These are phyloP conservation scores for Camellia sinensis DNA, from an alignment of 148 eudicot species.

Conservation along the genomic window DNA sequence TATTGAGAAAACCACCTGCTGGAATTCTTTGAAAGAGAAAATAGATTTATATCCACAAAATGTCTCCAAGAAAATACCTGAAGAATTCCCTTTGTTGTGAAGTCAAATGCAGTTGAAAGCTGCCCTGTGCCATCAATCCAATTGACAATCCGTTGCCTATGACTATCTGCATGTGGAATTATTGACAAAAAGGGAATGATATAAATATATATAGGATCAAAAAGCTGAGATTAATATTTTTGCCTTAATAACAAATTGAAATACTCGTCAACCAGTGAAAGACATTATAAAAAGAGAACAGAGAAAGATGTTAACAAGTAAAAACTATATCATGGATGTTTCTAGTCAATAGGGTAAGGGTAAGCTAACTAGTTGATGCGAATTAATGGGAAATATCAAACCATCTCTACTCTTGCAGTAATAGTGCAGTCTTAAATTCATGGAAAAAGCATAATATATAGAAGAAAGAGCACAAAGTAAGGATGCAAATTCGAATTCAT, in stretches of 20 bases:
- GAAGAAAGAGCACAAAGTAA: background rate
- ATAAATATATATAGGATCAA: background rate
- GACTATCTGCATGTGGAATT: conserved; percentile 61
- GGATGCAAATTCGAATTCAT: background rate
- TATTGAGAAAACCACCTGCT: background rate
- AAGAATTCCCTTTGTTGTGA: conserved; percentile 93
- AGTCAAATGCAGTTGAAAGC: conserved; percentile 82
- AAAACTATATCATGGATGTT: background rate
- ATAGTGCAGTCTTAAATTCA: background rate
- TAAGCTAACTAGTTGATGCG: too few species aligned
- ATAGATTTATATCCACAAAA: background rate
- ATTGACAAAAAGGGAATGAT: background rate
- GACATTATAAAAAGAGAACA: background rate
- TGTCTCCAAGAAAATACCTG: conserved; percentile 45
- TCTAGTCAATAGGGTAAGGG: background rate
- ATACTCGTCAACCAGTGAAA: background rate
- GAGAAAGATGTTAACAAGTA: background rate
- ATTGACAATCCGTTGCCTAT: conserved; percentile 82
- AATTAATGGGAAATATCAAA: background rate
- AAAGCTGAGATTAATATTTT: background rate
- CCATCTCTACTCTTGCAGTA: background rate
- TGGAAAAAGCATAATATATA: background rate
- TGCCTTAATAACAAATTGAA: background rate
- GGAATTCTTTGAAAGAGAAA: background rate
- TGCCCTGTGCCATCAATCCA: conserved; percentile 92